These are phyloP conservation scores for Selaginella moellendorffii DNA, from an alignment of 75 land plant species.

Conservation along the genomic window DNA sequence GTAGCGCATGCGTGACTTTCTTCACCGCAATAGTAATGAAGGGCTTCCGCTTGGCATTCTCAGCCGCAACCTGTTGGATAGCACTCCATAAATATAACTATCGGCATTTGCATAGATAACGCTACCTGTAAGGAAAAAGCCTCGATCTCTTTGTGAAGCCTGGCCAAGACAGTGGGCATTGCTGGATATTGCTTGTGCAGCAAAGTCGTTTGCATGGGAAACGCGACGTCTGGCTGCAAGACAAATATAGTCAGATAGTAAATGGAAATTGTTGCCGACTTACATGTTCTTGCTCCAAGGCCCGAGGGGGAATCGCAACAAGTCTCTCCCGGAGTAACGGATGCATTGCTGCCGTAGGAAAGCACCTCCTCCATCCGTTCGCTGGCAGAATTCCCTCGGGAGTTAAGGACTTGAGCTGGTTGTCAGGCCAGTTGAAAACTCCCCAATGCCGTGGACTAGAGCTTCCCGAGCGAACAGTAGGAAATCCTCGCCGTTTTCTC, in stretches of 20 bases:
- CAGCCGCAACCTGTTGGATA: conserved; percentile 50
- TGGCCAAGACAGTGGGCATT: conserved; percentile 30
- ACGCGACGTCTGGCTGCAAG: conserved; percentile 77
- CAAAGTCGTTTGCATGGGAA: conserved; percentile 60
- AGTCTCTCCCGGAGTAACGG: conserved; percentile 51
- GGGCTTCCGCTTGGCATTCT: conserved; percentile 54
- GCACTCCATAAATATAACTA: neutral
- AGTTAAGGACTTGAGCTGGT: conserved; percentile 27
- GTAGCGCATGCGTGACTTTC: conserved; percentile 76
- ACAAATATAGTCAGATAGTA: conserved; percentile 9
- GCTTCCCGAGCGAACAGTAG: conserved; percentile 87
- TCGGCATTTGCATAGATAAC: neutral
- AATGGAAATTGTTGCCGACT: too few relatives aligned
- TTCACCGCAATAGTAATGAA: conserved; percentile 77
- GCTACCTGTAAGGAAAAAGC: conserved; percentile 73
- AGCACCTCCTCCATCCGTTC: conserved; percentile 53
- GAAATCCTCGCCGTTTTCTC: conserved; percentile 61
- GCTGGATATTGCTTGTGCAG: conserved; percentile 29
- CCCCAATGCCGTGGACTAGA: conserved; percentile 97
- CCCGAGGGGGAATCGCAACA: conserved; percentile 56
- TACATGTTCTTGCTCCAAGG: conserved; percentile 85
- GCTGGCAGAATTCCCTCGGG: conserved; percentile 40
- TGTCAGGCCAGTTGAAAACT: conserved; percentile 38
- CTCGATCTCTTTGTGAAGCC: conserved; percentile 84
- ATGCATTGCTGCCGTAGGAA: conserved; percentile 41